Conservation (phyloP, 192 early-diverging fungal genomes). For the Backusella tuberculispora region DNA sequence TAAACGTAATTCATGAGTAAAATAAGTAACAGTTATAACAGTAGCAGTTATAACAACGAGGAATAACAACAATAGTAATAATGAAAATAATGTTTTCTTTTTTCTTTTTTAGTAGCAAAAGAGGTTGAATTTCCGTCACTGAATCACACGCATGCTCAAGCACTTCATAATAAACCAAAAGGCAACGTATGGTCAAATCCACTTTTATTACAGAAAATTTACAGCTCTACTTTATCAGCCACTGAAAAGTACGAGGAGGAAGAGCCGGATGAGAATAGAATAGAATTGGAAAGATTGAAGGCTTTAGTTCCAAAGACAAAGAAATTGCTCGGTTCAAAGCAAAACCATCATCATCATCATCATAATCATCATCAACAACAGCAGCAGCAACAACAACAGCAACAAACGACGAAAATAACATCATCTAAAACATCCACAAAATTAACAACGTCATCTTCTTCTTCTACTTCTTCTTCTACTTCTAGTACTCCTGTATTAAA, state of each 20-base stretch:
- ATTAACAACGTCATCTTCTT: neutral
- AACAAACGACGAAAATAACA: neutral
- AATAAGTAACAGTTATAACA: neutral
- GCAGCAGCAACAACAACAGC: neutral
- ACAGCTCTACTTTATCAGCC: neutral
- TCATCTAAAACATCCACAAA: conserved; percentile 9
- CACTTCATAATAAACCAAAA: neutral
- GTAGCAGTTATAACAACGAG: neutral
- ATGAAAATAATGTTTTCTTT: neutral
- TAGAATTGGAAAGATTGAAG: conserved; percentile 18
- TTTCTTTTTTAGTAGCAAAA: conserved; percentile 6
- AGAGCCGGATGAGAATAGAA: conserved; percentile 16
- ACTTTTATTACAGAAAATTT: conserved; percentile 16
- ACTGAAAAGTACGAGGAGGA: conserved; percentile 14
- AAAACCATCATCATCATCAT: neutral
- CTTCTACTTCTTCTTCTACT: conserved; percentile 2
- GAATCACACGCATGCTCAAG: conserved; percentile 2
- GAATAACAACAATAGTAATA: neutral
- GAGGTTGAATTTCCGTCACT: conserved; percentile 13
- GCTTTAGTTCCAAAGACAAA: conserved; percentile 19
- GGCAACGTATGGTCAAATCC: conserved; percentile 16
- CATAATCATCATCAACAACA: neutral
- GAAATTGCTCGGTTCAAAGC: neutral
- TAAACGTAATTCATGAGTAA: neutral
- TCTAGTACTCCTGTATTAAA: conserved; percentile 7